Percentiles rank a stretch among this genome's conserved stretches.
phyloP scores from a whole-genome alignment of 306 rosid species.

The Notholithocarpus densiflorus region DNA sequence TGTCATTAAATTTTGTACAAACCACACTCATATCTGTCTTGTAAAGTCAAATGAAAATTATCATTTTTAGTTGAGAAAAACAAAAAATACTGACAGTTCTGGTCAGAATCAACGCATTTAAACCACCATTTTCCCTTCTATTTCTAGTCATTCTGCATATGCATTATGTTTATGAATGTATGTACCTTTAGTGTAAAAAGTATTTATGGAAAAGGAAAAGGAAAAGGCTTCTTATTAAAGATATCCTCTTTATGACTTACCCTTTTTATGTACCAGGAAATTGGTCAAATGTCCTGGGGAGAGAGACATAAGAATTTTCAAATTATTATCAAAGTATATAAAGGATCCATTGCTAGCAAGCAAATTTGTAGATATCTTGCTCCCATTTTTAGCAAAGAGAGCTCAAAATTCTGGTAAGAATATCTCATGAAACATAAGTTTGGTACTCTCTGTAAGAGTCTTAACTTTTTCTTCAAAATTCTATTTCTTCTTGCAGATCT shows the following conservation, averaged over 20 bases:
- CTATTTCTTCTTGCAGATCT: constrained; percentile 48
- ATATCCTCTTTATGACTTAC: neutral
- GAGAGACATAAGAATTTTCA: constrained; percentile 56
- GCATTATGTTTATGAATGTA: neutral
- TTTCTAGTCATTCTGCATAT: neutral
- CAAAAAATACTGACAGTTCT: neutral
- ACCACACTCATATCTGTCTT: neutral
- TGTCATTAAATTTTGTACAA: neutral
- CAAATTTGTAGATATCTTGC: constrained; percentile 63
- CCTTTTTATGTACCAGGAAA: constrained; percentile 51
- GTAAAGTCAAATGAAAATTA: neutral
- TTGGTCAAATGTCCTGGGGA: constrained; percentile 72
- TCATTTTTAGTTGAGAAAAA: neutral
- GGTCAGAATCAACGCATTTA: neutral
- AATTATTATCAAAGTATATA: constrained; percentile 61
- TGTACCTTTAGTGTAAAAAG: neutral
- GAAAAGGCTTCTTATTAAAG: neutral
- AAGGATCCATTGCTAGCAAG: constrained; percentile 52
- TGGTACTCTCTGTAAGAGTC: neutral
- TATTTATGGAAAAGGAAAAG: neutral
- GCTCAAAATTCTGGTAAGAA: constrained; percentile 56
- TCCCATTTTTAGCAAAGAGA: constrained; percentile 56
- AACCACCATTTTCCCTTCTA: too few relatives aligned
- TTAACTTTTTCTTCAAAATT: constrained; percentile 23
- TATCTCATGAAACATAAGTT: constrained; percentile 10